These are phyloP conservation scores for Jackrogersella minutella DNA, from an alignment of 495 filamentous ascomycete species.

Conservation along the genomic window DNA sequence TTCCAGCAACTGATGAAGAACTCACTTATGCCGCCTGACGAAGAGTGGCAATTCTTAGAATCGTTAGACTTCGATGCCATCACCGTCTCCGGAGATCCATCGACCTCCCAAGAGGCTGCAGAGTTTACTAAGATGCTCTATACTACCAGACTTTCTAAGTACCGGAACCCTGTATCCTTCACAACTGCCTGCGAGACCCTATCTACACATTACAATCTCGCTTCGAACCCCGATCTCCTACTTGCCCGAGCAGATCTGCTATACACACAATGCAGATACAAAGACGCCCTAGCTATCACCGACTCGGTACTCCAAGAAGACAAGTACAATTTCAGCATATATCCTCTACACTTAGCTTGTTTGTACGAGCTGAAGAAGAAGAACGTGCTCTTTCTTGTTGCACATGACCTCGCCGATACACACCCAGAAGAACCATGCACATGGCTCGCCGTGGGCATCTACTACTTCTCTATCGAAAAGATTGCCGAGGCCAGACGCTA, in stretches of 20 bases:
- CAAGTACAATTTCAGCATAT: conserved; percentile 86
- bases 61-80: conserved; percentile 91
- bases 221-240: conserved; percentile 87
- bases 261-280: conserved; percentile 94
- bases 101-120: conserved; percentile 78
- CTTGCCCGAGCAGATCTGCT: conserved; percentile 91
- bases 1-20: conserved; percentile 99
- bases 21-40: conserved; percentile 94
- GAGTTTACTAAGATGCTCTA: conserved; percentile 97
- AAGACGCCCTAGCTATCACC: conserved; percentile 83
- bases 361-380: conserved; percentile 86
- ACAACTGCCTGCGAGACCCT: conserved; percentile 88
- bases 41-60: conserved; percentile 93
- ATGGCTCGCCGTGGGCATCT: conserved; percentile 93
- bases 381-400: conserved; percentile 87
- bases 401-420: conserved; percentile 93
- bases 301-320: conserved; percentile 79
- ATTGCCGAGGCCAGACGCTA: conserved; percentile 93
- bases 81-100: conserved; percentile 62
- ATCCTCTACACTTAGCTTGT: conserved; percentile 92
- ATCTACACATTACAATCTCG: conserved; percentile 90
- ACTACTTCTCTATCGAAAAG: conserved; percentile 89
- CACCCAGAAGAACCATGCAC: conserved; percentile 90
- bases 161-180: conserved; percentile 84
- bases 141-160: conserved; percentile 95